phyloP scores from a whole-genome alignment of 768 basidiomycete species.

The Russula lepida region DNA sequence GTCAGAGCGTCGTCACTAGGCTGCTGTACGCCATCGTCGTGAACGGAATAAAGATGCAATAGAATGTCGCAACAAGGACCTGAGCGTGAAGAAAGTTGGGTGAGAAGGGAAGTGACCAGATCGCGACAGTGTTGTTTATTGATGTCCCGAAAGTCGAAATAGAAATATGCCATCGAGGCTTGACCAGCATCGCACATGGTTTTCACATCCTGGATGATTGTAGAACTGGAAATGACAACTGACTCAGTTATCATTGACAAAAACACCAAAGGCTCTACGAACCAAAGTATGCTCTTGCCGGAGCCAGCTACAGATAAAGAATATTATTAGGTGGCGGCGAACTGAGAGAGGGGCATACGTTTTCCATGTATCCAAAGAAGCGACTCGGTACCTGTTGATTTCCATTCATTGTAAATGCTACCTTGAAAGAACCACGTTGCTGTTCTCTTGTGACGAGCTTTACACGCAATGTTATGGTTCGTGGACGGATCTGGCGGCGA shows the following conservation, averaged over 20 bases:
- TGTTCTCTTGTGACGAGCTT: not conserved
- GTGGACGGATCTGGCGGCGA: slow-evolving; percentile 1
- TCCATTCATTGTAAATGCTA: not conserved
- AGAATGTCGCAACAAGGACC: not conserved
- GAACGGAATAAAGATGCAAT: not conserved
- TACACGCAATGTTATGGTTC: not conserved
- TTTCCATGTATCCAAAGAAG: slow-evolving; percentile 6
- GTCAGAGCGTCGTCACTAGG: not conserved
- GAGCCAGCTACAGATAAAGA: not conserved
- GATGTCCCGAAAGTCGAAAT: not conserved
- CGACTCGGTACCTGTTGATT: not conserved
- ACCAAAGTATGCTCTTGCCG: slow-evolving; percentile 6
- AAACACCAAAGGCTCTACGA: not conserved
- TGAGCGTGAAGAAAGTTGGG: not conserved
- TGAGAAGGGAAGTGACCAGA: not conserved
- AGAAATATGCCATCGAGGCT: not conserved
- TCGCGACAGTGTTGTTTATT: not conserved
- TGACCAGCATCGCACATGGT: not conserved
- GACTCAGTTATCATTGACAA: not conserved
- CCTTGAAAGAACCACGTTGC: slow-evolving; percentile 1
- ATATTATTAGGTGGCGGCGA: not conserved
- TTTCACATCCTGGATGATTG: not conserved
- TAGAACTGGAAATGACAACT: not conserved
- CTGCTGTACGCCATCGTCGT: not conserved
- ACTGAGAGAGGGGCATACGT: not conserved